Percentiles rank a stretch among this genome's conserved stretches.
These are phyloP conservation scores for Penicillium sp. DNA, from an alignment of 2,329 filamentous ascomycete genomes.

Conservation along the genomic window DNA sequence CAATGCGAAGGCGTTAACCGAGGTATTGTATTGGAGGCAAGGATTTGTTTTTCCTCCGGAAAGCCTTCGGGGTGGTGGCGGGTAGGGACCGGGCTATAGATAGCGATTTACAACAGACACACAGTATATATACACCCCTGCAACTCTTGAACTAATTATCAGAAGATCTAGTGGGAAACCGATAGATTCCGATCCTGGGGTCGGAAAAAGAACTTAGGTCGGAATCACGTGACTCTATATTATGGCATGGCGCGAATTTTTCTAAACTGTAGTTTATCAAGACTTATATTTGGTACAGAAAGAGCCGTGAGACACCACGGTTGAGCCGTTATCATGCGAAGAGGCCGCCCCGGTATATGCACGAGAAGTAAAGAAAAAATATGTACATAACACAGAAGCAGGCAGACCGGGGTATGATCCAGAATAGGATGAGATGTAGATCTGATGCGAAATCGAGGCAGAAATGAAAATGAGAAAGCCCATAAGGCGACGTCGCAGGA, in stretches of 20 bases:
- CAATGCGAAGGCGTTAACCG: constrained; percentile 16
- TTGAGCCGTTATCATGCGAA: neutral
- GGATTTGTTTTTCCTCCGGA: constrained; percentile 15
- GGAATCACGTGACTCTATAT: constrained; percentile 20
- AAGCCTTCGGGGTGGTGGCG: neutral
- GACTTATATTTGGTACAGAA: neutral
- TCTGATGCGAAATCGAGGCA: constrained; percentile 6
- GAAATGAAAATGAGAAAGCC: constrained; percentile 12
- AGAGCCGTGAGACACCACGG: neutral
- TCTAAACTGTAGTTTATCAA: neutral
- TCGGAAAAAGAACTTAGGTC: constrained; percentile 18
- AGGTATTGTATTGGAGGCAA: constrained; percentile 17
- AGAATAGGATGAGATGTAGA: constrained; percentile 7
- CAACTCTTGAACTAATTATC: neutral
- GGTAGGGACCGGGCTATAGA: neutral
- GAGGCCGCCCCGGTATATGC: constrained; percentile 24
- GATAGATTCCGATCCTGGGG: neutral
- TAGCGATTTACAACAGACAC: neutral
- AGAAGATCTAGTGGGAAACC: neutral
- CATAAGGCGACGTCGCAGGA: constrained; percentile 13
- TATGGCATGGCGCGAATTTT: neutral
- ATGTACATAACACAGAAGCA: constrained; percentile 31
- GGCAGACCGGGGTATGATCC: constrained; percentile 20
- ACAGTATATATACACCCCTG: neutral
- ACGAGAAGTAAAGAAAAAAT: constrained; percentile 21